Conservation (phyloP, 2,329 filamentous ascomycete species). For the Cercospora brassicicola region DNA sequence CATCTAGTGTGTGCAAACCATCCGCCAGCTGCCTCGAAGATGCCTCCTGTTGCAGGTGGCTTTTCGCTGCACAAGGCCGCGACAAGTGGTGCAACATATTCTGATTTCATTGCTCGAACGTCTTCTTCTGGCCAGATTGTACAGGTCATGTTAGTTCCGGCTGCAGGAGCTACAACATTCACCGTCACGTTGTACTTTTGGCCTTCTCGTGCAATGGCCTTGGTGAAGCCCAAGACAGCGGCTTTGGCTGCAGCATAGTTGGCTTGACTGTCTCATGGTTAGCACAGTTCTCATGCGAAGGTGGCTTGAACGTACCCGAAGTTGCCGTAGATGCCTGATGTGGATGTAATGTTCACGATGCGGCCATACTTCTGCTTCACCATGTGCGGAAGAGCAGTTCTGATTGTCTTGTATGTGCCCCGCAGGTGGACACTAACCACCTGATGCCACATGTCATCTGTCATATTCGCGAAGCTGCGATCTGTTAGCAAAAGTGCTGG, state of each 20-base stretch:
- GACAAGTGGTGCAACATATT: conserved; percentile 92
- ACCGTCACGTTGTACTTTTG: conserved; percentile 94
- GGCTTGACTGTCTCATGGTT: conserved; percentile 58
- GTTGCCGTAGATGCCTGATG: conserved; percentile 95
- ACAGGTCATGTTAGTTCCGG: conserved; percentile 88
- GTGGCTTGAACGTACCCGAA: conserved; percentile 86
- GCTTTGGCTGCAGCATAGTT: conserved; percentile 54
- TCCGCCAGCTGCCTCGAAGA: conserved; percentile 91
- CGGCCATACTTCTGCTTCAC: conserved; percentile 97
- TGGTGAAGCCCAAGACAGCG: conserved; percentile 90
- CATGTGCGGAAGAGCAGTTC: conserved; percentile 95
- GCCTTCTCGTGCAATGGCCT: conserved; percentile 85
- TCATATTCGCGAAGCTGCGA: conserved; percentile 78
- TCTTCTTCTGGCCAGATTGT: conserved; percentile 92
- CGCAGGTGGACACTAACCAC: conserved; percentile 87
- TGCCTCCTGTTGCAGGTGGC: conserved; percentile 74
- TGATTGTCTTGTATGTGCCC: conserved; percentile 92
- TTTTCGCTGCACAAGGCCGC: conserved; percentile 81
- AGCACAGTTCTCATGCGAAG: conserved; percentile 95
- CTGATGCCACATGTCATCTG: conserved; percentile 84
- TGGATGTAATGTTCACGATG: conserved; percentile 92
- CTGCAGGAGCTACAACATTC: conserved; percentile 96
- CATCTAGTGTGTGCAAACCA: conserved; percentile 89
- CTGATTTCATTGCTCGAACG: conserved; percentile 95
- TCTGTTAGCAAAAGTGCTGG: neutral